Base-by-base conservation (phyloP, 768 basidiomycete species). In the Lentinus brumalis region DNA sequence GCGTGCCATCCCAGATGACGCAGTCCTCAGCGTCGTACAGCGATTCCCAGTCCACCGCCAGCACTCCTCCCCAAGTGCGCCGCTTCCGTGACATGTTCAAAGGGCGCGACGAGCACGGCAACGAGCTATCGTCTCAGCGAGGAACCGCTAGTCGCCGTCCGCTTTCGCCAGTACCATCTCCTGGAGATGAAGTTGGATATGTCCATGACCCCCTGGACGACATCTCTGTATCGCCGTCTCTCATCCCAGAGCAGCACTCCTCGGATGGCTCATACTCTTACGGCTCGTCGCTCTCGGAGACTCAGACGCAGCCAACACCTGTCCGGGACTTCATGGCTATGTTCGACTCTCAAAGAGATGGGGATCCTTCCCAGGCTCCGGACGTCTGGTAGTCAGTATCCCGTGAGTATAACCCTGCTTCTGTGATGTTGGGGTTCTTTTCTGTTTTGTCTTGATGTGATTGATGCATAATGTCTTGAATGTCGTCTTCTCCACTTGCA, bases 61-160 rank as follows among this genome's bases (percentile, higher is more conserved):
- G n/a, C 2, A 57, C 51, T 11, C 61, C 55, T 9, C 38, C 56
- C 2, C 56, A 62, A 18, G 7, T 57, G 12, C 61, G 55, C 26
- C 41, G 12, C 7, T 62, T 62, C 26, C 16, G 45, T 8, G 44
- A 56, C 38, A 62, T 62, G 56, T 62, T 62, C 45, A 18, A 53
- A 15, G 31, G 40, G 15, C 42, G 61, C 5, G 61, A 62, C 56
- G 61, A 62, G 16, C 40, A 29, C 14, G 61, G 61, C n/a, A 62
- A 57, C 46, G 38, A 49, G 1, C 41, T 61, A 1, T 18, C 50
- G 16, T 14, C 5, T 4, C 26, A 7, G 44, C 44, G 30, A 21
- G 21, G 9, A 9, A 32, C 29, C 11, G 21, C 21, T 2, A 26
- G 21, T 26, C 21, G 21, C 21, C 21, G 21, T 26, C 21, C 21